phyloP scores from a whole-genome alignment of 2,329 filamentous ascomycete species.

The Alternaria hordeiaustralica region DNA sequence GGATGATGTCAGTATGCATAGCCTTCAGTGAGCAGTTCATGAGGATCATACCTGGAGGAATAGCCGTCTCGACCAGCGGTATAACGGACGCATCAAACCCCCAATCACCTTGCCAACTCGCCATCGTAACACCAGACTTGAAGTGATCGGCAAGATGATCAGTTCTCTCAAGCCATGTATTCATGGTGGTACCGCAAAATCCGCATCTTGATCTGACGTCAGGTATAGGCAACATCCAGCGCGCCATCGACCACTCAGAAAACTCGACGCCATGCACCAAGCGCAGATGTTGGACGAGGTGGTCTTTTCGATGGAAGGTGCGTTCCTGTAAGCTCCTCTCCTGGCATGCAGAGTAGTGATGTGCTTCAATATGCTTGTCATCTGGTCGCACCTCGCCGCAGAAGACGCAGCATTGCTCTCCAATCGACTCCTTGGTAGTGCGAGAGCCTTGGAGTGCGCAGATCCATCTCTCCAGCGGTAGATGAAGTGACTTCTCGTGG shows the following conservation, averaged over 20 bases:
- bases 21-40: rapidly evolving
- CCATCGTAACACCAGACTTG: slow-evolving; percentile 31
- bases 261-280: slow-evolving; percentile 31
- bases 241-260: slow-evolving; percentile 44
- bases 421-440: slow-evolving; percentile 14
- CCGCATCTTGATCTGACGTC: slow-evolving; percentile 31
- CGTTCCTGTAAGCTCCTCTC: slow-evolving; percentile 30
- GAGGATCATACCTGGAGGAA: slow-evolving; percentile 26
- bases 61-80: slow-evolving; percentile 24
- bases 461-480: slow-evolving; percentile 36
- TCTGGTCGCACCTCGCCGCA: slow-evolving; percentile 20
- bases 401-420: slow-evolving; percentile 28
- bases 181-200: slow-evolving; percentile 30
- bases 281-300: slow-evolving; percentile 35
- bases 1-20: background rate
- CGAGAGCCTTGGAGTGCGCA: slow-evolving; percentile 27
- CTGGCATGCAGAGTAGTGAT: slow-evolving; percentile 30
- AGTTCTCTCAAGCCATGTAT: slow-evolving; percentile 28
- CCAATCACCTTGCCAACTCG: slow-evolving; percentile 36
- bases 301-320: slow-evolving; percentile 40
- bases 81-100: slow-evolving; percentile 25
- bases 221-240: slow-evolving; percentile 34
- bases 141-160: slow-evolving; percentile 39
- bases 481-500: slow-evolving; percentile 39
- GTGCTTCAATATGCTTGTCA: slow-evolving; percentile 24